Base-by-base conservation (phyloP, 2,329 filamentous ascomycete species). In the Arthrobotrys pseudoclavata region DNA sequence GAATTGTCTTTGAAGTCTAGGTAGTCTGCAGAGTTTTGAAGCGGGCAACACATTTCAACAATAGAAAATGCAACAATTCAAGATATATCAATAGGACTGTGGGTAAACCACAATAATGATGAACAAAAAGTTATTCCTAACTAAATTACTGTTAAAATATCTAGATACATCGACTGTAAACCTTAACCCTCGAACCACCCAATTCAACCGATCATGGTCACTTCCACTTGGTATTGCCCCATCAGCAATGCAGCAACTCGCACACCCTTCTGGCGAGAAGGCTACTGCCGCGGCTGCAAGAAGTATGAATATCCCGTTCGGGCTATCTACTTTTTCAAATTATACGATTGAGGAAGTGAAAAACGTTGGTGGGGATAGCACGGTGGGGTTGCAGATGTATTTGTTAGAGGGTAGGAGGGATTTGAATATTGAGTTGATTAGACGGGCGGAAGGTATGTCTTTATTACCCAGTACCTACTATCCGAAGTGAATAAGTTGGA, bases 161-260 rank as follows among this genome's bases (percentile, higher is more conserved):
- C 2, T 69, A 83, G 80, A 84, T 86, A 76, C 72, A 22, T 70
- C 66, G 31, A 48, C 1, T 3, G 40, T 70, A 10, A 4, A 61
- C 37, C 29, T 70, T 22, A 18, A 50, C 2, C 57, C 61, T 5
- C 12, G 9, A 10, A 53, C 4, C 6, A 31, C 26, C 0, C 57
- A 52, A 24, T 68, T 76, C 31, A 47, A 45, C 12, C 45, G 26
- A 24, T 34, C 12, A 18, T 76, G 72, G 62, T 81, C 84, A 0
- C 84, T 89, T 1, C 88, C 88, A 0, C 82, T 90, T 1, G 87
- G 86, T 10, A 86, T 89, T 45, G 85, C 85, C 2, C 88, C 87
- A 0, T 85, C 87, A 0, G 88, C 86, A 1, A 86, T 87, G 81
- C 87, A 88, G 75, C 83, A 84, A 37, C 83, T 88, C 10, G 87